Base-by-base conservation (phyloP, 257 asterid species). In the Solanum appendiculatum region DNA sequence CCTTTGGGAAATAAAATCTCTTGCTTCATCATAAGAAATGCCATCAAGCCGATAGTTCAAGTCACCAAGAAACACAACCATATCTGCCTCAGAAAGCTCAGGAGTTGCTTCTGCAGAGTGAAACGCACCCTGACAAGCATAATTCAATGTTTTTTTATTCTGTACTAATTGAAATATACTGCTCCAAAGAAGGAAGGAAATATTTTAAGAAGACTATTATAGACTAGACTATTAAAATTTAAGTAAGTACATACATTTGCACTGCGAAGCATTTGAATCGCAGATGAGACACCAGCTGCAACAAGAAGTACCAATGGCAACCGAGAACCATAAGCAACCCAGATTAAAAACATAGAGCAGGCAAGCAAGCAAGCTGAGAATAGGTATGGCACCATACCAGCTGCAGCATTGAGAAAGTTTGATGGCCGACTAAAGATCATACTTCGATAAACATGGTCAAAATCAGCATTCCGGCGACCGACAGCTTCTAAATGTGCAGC, bases 401-500 rank as follows among this genome's bases (percentile, higher is more conserved):
- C 91, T 72, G 95, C 90, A 87, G 92, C 93, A 87, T 90, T 94
- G 69, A 90, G 74, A 85, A 89, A 87, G 92, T 90, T 93, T 89
- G 98, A 92, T 42, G 99, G 98, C 72, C 98, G 93, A 91, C 94
- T 93, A 87, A 96, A 97, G 84, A 88, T 77, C 99, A 97, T 97
- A 56, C 94, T 92, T 86, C 92, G 96, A 90, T 95, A 96, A 40
- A 97, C 98, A 88, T 97, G 98, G 89, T 97, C 99, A 77, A 95
- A 97, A 93, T 97, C 99, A 78, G 96, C 98, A 90, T 97, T 97
- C 77, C 99, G 94, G 70, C 99, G 97, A 88, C 87, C 89, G 42
- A 95, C 98, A 81, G 98, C 99, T 80, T 95, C 99, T 87, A 97
- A 90, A 87, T 97, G 99, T 11, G 99, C 99, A 87, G 99, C 99